phyloP scores from a whole-genome alignment of 768 basidiomycete species.

The Leucogyrophana mollusca region DNA sequence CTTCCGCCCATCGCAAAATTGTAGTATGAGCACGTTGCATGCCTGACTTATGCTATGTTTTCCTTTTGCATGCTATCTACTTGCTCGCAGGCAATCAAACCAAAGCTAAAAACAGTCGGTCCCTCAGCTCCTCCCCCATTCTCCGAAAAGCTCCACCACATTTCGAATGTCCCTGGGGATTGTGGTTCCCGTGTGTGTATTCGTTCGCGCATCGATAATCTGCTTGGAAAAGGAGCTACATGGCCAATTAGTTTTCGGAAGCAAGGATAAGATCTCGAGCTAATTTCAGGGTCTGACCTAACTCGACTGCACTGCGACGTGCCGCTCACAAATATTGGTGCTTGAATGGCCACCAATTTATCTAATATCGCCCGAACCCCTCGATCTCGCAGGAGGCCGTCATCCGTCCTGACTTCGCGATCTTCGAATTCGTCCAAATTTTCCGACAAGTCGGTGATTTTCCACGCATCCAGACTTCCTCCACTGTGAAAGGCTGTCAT shows the following conservation, averaged over 20 bases:
- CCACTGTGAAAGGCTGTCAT: conserved; percentile 40
- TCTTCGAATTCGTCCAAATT: conserved; percentile 25
- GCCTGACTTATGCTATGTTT: conserved; percentile 25
- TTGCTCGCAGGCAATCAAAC: not conserved
- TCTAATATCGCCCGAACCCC: conserved; percentile 57
- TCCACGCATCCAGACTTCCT: conserved; percentile 40
- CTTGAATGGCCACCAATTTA: conserved; percentile 50
- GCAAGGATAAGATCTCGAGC: conserved; percentile 29
- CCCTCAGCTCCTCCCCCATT: conserved; percentile 5
- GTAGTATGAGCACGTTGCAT: conserved; percentile 27
- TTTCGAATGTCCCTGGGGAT: conserved; percentile 29
- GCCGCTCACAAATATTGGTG: conserved; percentile 51
- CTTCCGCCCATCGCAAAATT: conserved; percentile 12
- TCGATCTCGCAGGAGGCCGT: conserved; percentile 40
- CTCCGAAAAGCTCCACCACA: conserved; percentile 46
- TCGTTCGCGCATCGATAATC: conserved; percentile 43
- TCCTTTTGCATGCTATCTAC: conserved; percentile 2
- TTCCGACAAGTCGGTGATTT: conserved; percentile 42
- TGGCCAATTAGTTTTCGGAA: not conserved
- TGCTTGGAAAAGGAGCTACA: conserved; percentile 54
- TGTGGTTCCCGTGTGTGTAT: conserved; percentile 15
- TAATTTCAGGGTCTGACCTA: too few relatives aligned
- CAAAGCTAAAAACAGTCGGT: too few relatives aligned
- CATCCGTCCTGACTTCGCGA: conserved; percentile 18
- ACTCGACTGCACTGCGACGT: conserved; percentile 44